Conservation (phyloP, 176 grass and related monocot genomes). For the sorghum (Sorghum bicolor) region DNA sequence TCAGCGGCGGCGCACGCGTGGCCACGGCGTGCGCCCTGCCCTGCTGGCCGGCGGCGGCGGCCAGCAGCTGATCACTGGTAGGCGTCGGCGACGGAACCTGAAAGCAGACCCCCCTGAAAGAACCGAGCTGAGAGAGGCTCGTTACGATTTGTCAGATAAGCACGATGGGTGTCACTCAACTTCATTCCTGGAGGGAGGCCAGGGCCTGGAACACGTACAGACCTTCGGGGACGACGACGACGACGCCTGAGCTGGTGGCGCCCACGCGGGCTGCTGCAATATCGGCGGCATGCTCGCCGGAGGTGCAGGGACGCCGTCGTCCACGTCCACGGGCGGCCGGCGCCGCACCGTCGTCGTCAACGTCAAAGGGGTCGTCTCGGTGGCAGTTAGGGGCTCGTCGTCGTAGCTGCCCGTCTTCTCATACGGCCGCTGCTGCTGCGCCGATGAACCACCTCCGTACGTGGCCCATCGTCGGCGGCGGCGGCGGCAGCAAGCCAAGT, state of each 20-base stretch:
- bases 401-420: neutral
- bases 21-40: neutral
- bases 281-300: neutral
- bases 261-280: neutral
- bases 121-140: neutral
- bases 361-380: neutral
- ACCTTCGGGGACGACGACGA: neutral
- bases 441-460: neutral
- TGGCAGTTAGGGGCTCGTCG: neutral
- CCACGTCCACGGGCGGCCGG: neutral
- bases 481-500: neutral
- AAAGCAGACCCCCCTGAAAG: neutral
- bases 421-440: neutral
- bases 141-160: neutral
- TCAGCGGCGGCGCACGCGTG: neutral
- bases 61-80: neutral
- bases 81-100: neutral
- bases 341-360: neutral
- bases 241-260: neutral
- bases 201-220: neutral
- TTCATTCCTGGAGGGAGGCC: neutral
- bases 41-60: neutral
- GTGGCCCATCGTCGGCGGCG: neutral
- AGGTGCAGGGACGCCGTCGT: neutral
- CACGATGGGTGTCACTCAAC: neutral